Conservation (phyloP, 768 basidiomycete species). For the Leucocoprinus leucothites region DNA sequence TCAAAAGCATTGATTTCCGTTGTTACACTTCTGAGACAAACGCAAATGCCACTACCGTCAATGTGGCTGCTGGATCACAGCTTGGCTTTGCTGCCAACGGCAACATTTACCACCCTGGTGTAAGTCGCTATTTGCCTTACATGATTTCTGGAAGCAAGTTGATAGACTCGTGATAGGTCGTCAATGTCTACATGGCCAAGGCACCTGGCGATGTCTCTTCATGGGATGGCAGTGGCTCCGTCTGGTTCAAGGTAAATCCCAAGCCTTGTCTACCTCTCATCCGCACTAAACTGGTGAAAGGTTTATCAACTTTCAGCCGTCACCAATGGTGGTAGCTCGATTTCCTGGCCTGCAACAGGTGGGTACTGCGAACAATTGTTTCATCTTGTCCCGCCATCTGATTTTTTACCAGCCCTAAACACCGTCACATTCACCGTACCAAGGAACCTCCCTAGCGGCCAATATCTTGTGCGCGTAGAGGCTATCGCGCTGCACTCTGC, state of each 20-base stretch:
- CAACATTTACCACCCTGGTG: conserved; percentile 47
- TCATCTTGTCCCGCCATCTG: too few relatives aligned
- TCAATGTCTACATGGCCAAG: conserved; percentile 43
- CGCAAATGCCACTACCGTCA: conserved; percentile 30
- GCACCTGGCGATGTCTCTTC: conserved; percentile 37
- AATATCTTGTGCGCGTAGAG: conserved; percentile 37
- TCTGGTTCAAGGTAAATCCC: conserved; percentile 36
- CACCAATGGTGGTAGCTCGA: conserved; percentile 37
- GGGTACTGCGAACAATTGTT: too few relatives aligned
- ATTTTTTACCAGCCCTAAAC: neutral
- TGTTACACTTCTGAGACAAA: conserved; percentile 44
- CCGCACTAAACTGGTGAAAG: neutral
- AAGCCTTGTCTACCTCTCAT: neutral
- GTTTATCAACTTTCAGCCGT: conserved; percentile 38
- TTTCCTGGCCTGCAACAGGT: conserved; percentile 36
- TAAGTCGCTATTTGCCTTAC: conserved; percentile 16
- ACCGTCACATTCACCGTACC: conserved; percentile 34
- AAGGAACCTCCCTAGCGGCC: conserved; percentile 31
- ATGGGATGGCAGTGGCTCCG: conserved; percentile 38
- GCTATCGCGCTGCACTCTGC: conserved; percentile 38
- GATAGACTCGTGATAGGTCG: conserved; percentile 11
- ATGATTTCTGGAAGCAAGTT: too few relatives aligned
- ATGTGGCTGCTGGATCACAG: conserved; percentile 40
- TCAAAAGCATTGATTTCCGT: conserved; percentile 43
- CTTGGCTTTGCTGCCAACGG: conserved; percentile 40